Evolutionary conservation across 371 early-diverging fungal species (phyloP), one percentile per base, ranked within the genome.

Genomic region (Mortierella sp.): DNA sequence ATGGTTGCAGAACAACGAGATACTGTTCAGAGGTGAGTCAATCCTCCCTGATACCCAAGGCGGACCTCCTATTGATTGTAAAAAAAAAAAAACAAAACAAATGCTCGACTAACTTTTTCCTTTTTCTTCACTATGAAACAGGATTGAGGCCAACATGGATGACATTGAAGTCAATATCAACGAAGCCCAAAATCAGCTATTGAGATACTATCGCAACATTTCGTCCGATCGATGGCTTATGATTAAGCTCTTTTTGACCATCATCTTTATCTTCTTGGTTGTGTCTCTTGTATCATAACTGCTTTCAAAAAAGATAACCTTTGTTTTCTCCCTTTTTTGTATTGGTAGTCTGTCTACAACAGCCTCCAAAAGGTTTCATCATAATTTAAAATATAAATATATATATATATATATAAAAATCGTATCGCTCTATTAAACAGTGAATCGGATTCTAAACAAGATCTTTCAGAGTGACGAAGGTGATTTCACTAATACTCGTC

Each of bases 1-100:
- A 94, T 99, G 91, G 94, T 99, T 4, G 93, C 97, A 4, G 96
- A 94, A 66, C 99, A 99, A 75, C 87, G 98, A 25, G 98, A 99
- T 58, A 92, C 93, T 55, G 95, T 99, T 28, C 97, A 96, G 82
- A 82, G 95, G 90, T 90, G 82, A 70, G 52, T 47, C 6, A n/a
- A n/a, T n/a, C n/a, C n/a, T n/a, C n/a, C n/a, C n/a, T n/a, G 25
- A 16, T 62, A 6, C 28, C 0, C 21, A n/a, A n/a, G n/a, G n/a
- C n/a, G n/a, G n/a, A n/a, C n/a, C n/a, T n/a, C n/a, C n/a, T n/a
- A n/a, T n/a, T n/a, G n/a, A n/a, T n/a, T n/a, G n/a, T n/a, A 67
- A 62, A 15, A 18, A 47, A 45, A 5, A 46, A 47, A 3, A 7
- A n/a, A 56, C 44, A 19, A n/a, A 46, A 48, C 12, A 58, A 43